phyloP scores from a whole-genome alignment of 139 green algal species.

The Desmodesmus armatus region DNA sequence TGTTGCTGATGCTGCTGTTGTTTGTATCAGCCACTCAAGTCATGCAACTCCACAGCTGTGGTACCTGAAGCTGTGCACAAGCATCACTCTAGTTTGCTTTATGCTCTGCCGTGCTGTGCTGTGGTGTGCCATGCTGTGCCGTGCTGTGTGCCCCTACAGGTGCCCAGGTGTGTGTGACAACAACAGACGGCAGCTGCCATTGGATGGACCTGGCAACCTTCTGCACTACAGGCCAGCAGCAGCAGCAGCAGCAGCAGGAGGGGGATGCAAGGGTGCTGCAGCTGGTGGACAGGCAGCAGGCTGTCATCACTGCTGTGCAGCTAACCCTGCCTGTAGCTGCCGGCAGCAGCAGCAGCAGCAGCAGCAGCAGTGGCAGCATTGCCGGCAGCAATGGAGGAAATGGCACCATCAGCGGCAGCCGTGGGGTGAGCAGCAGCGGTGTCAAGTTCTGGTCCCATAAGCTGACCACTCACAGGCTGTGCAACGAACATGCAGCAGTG shows the following conservation, averaged over 20 bases:
- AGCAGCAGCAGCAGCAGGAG: slow-evolving; percentile 20
- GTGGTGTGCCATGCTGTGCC: neutral
- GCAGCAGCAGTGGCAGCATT: slow-evolving; percentile 13
- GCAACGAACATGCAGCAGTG: slow-evolving; percentile 28
- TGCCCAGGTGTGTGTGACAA: too few relatives aligned
- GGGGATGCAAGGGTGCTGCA: too few relatives aligned
- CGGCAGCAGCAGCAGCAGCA: slow-evolving; percentile 36
- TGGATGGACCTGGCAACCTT: too few relatives aligned
- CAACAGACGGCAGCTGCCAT: neutral
- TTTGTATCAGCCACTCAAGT: too few relatives aligned
- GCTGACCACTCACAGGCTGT: neutral
- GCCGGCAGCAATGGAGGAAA: slow-evolving; percentile 31
- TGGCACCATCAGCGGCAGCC: slow-evolving; percentile 13
- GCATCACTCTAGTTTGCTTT: too few relatives aligned
- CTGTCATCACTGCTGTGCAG: slow-evolving; percentile 19
- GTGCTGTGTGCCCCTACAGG: neutral
- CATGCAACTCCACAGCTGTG: too few relatives aligned
- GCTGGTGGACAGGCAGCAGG: too few relatives aligned
- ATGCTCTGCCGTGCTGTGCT: neutral
- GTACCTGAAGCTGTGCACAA: too few relatives aligned
- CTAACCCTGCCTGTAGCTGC: neutral
- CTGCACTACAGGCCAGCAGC: too few relatives aligned
- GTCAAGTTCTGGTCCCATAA: neutral
- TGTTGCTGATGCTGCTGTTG: too few relatives aligned
- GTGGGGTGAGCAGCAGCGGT: neutral